A percentile compares a stretch with the other conserved stretches of the same genome.
Conservation (phyloP, 352 stramenopile genomes). For the Phytophthora pini region DNA sequence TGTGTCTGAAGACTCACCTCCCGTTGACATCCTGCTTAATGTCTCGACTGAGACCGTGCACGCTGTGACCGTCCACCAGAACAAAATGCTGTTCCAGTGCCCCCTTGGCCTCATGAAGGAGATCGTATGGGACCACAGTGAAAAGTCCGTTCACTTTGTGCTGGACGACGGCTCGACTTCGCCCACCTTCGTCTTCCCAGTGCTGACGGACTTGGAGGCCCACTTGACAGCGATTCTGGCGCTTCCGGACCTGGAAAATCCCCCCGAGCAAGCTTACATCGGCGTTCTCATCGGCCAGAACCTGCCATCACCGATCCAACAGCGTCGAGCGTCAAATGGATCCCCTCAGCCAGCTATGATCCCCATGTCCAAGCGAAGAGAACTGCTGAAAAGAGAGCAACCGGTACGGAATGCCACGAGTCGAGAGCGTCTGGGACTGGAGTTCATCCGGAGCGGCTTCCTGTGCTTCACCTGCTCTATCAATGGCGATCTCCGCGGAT, state of each 20-base stretch:
- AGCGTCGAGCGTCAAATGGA: slow-evolving; percentile 40
- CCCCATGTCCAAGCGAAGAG: slow-evolving; percentile 44
- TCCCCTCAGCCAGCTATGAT: slow-evolving; percentile 32
- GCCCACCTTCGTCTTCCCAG: slow-evolving; percentile 50
- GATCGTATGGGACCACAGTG: slow-evolving; percentile 73
- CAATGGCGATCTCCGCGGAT: slow-evolving; percentile 53
- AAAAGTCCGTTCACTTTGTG: slow-evolving; percentile 60
- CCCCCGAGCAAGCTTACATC: slow-evolving; percentile 66
- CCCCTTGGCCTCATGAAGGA: slow-evolving; percentile 54
- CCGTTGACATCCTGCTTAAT: slow-evolving; percentile 54
- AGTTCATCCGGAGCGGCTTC: slow-evolving; percentile 58
- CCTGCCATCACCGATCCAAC: slow-evolving; percentile 70
- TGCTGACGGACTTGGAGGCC: slow-evolving; percentile 50
- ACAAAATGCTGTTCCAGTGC: slow-evolving; percentile 52
- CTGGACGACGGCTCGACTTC: slow-evolving; percentile 43
- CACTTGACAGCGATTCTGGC: slow-evolving; percentile 46
- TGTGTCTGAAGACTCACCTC: neutral
- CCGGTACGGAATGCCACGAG: slow-evolving; percentile 47
- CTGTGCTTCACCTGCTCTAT: slow-evolving; percentile 72
- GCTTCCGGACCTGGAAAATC: slow-evolving; percentile 28
- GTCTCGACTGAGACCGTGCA: slow-evolving; percentile 48
- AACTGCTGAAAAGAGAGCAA: slow-evolving; percentile 64
- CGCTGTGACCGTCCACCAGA: slow-evolving; percentile 42
- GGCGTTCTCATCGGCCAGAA: slow-evolving; percentile 70
- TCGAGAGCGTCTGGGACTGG: slow-evolving; percentile 57